These are phyloP conservation scores for Durio zibethinus DNA, from an alignment of 345 rosid genomes.

Conservation along the genomic window DNA sequence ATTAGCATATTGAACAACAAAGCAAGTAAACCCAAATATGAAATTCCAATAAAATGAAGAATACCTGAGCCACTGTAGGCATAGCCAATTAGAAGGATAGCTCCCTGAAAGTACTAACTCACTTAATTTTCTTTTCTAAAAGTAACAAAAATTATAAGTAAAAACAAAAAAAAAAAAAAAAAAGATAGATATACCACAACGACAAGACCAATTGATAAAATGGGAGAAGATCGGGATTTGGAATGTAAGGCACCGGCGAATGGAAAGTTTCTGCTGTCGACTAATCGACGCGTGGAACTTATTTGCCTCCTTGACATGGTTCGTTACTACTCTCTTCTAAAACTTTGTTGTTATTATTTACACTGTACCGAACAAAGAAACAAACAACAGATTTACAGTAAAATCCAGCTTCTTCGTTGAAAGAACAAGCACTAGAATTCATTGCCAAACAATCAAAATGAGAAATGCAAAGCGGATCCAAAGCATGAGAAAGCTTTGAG, in stretches of 20 bases:
- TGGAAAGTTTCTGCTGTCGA: conserved; percentile 69
- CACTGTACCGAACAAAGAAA: neutral
- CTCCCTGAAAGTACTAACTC: conserved; percentile 48
- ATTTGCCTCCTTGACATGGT: conserved; percentile 88
- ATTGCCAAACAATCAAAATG: neutral
- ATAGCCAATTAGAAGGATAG: conserved; percentile 65
- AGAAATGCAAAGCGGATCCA: neutral
- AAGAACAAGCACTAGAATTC: neutral
- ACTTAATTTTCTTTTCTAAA: neutral
- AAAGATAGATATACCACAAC: conserved; percentile 43
- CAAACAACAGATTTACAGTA: neutral
- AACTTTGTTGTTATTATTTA: neutral
- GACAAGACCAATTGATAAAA: conserved; percentile 63
- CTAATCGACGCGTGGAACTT: conserved; percentile 69
- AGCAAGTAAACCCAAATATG: conserved; percentile 6
- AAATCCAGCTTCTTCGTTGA: neutral
- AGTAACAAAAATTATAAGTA: neutral
- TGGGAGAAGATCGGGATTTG: conserved; percentile 75
- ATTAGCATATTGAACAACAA: neutral
- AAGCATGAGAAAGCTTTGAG: neutral
- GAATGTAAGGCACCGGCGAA: conserved; percentile 68
- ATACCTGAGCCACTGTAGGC: conserved; percentile 72
- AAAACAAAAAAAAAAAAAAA: neutral
- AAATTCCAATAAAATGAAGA: neutral
- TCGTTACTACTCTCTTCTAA: neutral